Evolutionary conservation across 2,329 filamentous ascomycete species (phyloP), one percentile per base, ranked within the genome.

Genomic region (Hypoxylon sp.): DNA sequence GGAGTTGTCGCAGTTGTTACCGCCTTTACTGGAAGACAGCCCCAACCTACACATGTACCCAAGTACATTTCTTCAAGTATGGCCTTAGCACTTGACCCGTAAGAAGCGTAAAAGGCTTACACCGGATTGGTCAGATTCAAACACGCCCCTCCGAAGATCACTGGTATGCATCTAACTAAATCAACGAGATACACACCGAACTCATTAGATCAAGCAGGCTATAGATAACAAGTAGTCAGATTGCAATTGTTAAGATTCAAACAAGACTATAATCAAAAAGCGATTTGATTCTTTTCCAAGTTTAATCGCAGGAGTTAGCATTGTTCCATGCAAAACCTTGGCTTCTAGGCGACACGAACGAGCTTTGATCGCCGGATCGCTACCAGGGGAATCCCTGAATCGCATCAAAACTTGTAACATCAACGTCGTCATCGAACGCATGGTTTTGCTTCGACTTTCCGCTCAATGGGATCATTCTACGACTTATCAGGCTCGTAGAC

Each of bases 341-440:
- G 39, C 35, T 11, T 17, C 17, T 53, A 37, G 29, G 27, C 47
- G 57, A 47, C 19, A 52, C 27, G 17, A 55, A 21, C 5, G 39
- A 35, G 44, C n/a, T 57, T 50, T 57, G 62, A 65, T 61, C 52
- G 19, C n/a, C 39, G 32, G 57, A 62, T 57, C 58, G 42, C 51
- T 42, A 15, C 51, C 58, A 35, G 63, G 63, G 52, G 21, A 2
- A 11, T 17, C 53, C 57, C 35, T 51, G 35, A 48, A 47, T 46
- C 27, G 21, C 7, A 7, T 35, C 21, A 32, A 44, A 32, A 55
- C 48, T 21, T 37, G 3, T 8, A 17, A 31, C 35, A 27, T 47
- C 39, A 21, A 56, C 46, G 57, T 52, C 55, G 56, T 61, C 24
- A 17, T 19, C 27, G 19, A 8, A 39, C 35, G 24, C 46, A 42